A percentile compares a stretch with the other conserved stretches of the same genome.
phyloP scores from a whole-genome alignment of 495 filamentous ascomycete species.

The Glarea lozoyensis region DNA sequence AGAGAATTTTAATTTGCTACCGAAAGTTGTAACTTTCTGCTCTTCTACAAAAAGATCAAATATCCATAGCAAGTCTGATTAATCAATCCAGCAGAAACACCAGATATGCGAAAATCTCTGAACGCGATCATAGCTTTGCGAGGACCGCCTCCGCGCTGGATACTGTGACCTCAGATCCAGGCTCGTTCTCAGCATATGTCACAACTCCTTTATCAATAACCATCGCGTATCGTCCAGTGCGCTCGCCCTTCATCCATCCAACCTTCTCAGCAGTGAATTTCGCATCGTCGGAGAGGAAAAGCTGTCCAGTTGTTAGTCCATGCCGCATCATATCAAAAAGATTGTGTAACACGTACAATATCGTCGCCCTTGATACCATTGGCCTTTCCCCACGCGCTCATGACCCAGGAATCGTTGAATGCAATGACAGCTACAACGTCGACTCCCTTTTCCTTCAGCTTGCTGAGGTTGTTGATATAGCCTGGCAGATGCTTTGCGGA shows the following conservation, averaged over 20 bases:
- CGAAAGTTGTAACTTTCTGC: too few relatives aligned
- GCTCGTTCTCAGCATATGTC: slow-evolving; percentile 76
- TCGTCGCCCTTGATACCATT: slow-evolving; percentile 72
- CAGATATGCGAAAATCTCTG: too few relatives aligned
- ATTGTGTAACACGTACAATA: slow-evolving; percentile 49
- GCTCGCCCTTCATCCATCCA: slow-evolving; percentile 70
- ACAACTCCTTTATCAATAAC: slow-evolving; percentile 87
- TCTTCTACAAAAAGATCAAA: too few relatives aligned
- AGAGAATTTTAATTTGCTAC: too few relatives aligned
- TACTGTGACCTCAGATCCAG: slow-evolving; percentile 56
- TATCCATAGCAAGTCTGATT: too few relatives aligned
- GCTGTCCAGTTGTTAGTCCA: too few relatives aligned
- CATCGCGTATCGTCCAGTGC: slow-evolving; percentile 76
- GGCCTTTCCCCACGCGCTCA: slow-evolving; percentile 94
- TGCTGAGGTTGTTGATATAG: slow-evolving; percentile 64
- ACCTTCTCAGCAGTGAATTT: slow-evolving; percentile 70
- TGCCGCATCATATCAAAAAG: background rate
- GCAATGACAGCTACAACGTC: slow-evolving; percentile 79
- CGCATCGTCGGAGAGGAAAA: slow-evolving; percentile 78
- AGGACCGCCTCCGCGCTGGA: slow-evolving; percentile 68
- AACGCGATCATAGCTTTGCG: slow-evolving; percentile 54
- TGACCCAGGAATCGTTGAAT: slow-evolving; percentile 86
- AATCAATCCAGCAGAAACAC: too few relatives aligned
- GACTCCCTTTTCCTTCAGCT: slow-evolving; percentile 77
- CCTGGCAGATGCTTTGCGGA: slow-evolving; percentile 78